A percentile compares a stretch with the other conserved stretches of the same genome.
Evolutionary conservation across 805 yeast genomes (phyloP).

Genomic region (Scheffersomyces coipomensis): DNA sequence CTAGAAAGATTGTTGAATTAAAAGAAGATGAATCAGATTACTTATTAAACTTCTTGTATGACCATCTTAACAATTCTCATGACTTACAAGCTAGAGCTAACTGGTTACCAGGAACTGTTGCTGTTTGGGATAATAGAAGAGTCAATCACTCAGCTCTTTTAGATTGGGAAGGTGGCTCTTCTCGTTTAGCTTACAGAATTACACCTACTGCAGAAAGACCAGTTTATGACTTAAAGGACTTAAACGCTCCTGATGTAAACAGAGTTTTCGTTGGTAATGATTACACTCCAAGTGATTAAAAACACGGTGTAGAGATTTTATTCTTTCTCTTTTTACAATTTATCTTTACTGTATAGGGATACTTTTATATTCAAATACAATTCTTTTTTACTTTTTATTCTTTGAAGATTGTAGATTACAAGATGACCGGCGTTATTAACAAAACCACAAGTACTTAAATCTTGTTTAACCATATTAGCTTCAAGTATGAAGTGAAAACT

Average conservation of each 20-base stretch:
- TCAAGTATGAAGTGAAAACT: too few relatives aligned
- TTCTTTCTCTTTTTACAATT: too few relatives aligned
- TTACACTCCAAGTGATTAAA: too few relatives aligned
- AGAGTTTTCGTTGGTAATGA: constrained; percentile 9
- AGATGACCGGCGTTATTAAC: too few relatives aligned
- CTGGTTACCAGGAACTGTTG: constrained; percentile 36
- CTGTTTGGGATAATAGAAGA: constrained; percentile 40
- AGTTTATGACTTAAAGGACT: constrained; percentile 30
- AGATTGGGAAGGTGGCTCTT: constrained; percentile 30
- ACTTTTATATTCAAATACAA: too few relatives aligned
- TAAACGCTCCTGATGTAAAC: constrained; percentile 27
- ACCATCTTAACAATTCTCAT: constrained; percentile 31
- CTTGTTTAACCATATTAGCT: too few relatives aligned
- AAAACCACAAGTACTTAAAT: too few relatives aligned
- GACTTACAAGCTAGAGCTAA: constrained; percentile 37
- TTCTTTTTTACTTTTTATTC: too few relatives aligned
- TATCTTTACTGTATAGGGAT: too few relatives aligned
- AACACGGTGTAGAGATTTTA: too few relatives aligned
- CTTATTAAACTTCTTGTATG: constrained; percentile 30
- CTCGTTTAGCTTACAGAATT: constrained; percentile 35
- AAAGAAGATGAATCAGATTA: constrained; percentile 36
- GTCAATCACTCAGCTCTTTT: constrained; percentile 33
- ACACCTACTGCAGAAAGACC: constrained; percentile 44
- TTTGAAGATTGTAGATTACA: too few relatives aligned
- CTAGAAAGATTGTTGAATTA: constrained; percentile 35